Conservation (phyloP, 2,329 filamentous ascomycete genomes). For the Sclerotinia spermophila region DNA sequence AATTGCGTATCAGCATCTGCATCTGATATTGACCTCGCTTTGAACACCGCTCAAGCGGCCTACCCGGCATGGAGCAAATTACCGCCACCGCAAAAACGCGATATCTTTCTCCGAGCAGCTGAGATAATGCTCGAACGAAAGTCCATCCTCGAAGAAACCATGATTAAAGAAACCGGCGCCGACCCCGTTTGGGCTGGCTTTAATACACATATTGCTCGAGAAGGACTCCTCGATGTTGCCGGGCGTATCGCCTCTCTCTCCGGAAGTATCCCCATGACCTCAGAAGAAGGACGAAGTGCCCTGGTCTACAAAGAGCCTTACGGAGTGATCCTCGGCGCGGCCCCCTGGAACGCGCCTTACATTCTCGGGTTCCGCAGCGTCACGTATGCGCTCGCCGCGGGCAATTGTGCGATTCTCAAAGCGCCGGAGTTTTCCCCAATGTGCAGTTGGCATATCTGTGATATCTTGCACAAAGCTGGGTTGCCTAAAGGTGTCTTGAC, state of each 20-base stretch:
- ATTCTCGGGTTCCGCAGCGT: conserved; percentile 54
- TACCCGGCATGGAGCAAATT: conserved; percentile 66
- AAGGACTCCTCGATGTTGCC: conserved; percentile 44
- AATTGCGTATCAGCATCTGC: conserved; percentile 55
- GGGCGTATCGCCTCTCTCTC: conserved; percentile 40
- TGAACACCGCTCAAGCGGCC: conserved; percentile 57
- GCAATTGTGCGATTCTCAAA: conserved; percentile 75
- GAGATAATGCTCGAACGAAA: conserved; percentile 53
- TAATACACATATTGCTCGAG: conserved; percentile 40
- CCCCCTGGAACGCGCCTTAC: conserved; percentile 68
- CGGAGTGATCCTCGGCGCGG: conserved; percentile 75
- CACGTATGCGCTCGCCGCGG: conserved; percentile 65
- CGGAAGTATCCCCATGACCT: conserved; percentile 38
- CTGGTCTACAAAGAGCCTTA: conserved; percentile 72
- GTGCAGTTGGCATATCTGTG: conserved; percentile 58
- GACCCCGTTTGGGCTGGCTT: conserved; percentile 38
- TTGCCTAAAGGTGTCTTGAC: conserved; percentile 73
- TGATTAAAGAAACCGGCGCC: conserved; percentile 52
- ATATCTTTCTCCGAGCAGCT: conserved; percentile 67
- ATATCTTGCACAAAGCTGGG: conserved; percentile 68
- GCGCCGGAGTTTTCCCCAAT: conserved; percentile 65
- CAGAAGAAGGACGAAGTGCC: conserved; percentile 51
- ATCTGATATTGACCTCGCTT: conserved; percentile 51
- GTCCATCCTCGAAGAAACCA: conserved; percentile 56
- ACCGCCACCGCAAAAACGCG: conserved; percentile 57